phyloP scores from a whole-genome alignment of 192 early-diverging fungal species.

The Rhizophagus sp. region DNA sequence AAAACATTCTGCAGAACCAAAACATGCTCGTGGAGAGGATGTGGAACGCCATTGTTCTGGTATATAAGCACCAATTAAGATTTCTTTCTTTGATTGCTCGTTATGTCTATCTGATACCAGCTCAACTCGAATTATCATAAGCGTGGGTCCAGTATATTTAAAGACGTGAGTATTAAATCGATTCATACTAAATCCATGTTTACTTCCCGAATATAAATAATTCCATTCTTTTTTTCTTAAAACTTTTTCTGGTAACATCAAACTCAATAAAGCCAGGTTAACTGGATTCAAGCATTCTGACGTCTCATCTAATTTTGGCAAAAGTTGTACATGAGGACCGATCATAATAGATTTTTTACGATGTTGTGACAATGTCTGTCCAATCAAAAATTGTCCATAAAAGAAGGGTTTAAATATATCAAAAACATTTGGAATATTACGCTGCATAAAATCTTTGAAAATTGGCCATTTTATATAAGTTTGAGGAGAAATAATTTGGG shows the following conservation, averaged over 20 bases:
- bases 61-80: constrained; percentile 50
- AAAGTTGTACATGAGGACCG: neutral
- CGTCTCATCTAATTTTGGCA: constrained; percentile 17
- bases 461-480: neutral
- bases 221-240: constrained; percentile 37
- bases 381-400: constrained; percentile 45
- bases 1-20: constrained; percentile 46
- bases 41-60: constrained; percentile 50
- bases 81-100: constrained; percentile 1
- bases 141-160: constrained; percentile 57
- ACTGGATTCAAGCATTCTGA: constrained; percentile 43
- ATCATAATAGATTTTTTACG: neutral
- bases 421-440: constrained; percentile 47
- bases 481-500: neutral
- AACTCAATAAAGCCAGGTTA: constrained; percentile 40
- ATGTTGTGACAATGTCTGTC: constrained; percentile 34
- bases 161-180: constrained; percentile 53
- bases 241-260: constrained; percentile 42
- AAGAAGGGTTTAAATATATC: constrained; percentile 45
- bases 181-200: constrained; percentile 60
- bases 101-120: neutral
- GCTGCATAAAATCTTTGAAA: constrained; percentile 29
- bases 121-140: constrained; percentile 43
- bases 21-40: constrained; percentile 37
- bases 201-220: constrained; percentile 46